Percentiles rank a stretch among this genome's conserved stretches.
These are phyloP conservation scores for Pseudonitzschia delicatissima DNA, from an alignment of 108 stramenopile species.

Conservation along the genomic window DNA sequence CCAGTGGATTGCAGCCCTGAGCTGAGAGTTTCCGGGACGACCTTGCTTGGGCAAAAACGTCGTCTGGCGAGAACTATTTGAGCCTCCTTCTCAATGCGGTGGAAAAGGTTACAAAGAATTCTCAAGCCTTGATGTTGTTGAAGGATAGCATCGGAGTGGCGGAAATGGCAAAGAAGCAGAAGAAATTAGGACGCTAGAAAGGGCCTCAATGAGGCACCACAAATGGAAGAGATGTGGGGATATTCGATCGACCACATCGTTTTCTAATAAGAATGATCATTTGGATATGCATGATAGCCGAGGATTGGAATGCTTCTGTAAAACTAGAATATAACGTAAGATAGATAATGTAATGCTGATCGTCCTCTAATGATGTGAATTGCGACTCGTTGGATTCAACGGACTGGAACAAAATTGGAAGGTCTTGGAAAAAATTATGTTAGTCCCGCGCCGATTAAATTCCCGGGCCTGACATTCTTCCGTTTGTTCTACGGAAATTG, in stretches of 20 bases:
- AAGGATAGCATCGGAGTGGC: conserved; percentile 17
- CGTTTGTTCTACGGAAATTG: no score
- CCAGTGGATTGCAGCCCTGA: conserved; percentile 37
- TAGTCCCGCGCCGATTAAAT: no score
- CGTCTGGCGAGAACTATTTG: conserved; percentile 7
- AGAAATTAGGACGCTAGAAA: conserved; percentile 2
- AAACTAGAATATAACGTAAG: no score
- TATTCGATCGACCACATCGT: conserved; percentile 28
- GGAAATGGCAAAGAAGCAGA: conserved; percentile 12
- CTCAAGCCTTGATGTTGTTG: conserved; percentile 29
- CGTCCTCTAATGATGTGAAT: no score
- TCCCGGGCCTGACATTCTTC: no score
- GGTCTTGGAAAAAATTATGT: no score
- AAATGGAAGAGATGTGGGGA: conserved; percentile 24
- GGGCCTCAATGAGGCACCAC: background rate
- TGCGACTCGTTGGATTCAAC: no score
- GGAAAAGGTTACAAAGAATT: conserved; percentile 12
- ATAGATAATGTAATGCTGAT: no score
- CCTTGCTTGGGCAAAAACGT: background rate
- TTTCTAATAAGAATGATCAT: conserved; percentile 6
- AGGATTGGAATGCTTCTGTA: no score
- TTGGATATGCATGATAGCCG: no score
- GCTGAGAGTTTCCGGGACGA: conserved; percentile 32
- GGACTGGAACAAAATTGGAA: no score
- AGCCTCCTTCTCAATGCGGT: conserved; percentile 8